Conservation (phyloP, 495 filamentous ascomycete species). For the Collariella sp. region DNA sequence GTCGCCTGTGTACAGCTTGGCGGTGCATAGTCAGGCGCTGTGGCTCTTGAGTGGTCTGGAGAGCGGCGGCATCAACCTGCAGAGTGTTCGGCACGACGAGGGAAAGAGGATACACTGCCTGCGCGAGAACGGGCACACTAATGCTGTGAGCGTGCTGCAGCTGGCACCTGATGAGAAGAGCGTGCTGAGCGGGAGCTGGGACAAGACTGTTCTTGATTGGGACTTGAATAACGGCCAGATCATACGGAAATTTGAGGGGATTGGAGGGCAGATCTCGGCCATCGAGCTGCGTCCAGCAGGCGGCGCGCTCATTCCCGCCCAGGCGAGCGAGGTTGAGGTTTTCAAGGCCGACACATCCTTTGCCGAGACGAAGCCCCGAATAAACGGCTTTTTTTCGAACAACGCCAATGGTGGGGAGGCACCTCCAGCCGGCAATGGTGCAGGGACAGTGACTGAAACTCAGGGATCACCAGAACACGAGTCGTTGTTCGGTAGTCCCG, state of each 20-base stretch:
- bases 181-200: slow-evolving; percentile 90
- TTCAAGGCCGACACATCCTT: slow-evolving; percentile 58
- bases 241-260: slow-evolving; percentile 63
- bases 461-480: slow-evolving; percentile 63
- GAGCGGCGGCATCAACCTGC: slow-evolving; percentile 84
- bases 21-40: slow-evolving; percentile 77
- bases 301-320: slow-evolving; percentile 62
- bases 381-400: slow-evolving; percentile 40
- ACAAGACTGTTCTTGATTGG: slow-evolving; percentile 90
- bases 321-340: slow-evolving; percentile 49
- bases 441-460: slow-evolving; percentile 29
- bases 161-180: slow-evolving; percentile 79
- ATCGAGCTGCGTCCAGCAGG: slow-evolving; percentile 79
- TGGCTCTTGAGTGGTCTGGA: slow-evolving; percentile 90
- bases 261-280: slow-evolving; percentile 75
- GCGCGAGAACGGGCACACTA: slow-evolving; percentile 61
- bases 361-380: slow-evolving; percentile 38
- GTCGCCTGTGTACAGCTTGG: slow-evolving; percentile 89
- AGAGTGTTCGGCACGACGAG: slow-evolving; percentile 91
- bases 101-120: slow-evolving; percentile 77
- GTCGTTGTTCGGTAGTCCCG: slow-evolving; percentile 53
- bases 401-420: not conserved
- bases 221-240: slow-evolving; percentile 83
- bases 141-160: slow-evolving; percentile 81
- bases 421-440: no score